A percentile compares a stretch with the other conserved stretches of the same genome.
Evolutionary conservation across 2,329 filamentous ascomycete species (phyloP).

Genomic region (Metarhizium robertsii): DNA sequence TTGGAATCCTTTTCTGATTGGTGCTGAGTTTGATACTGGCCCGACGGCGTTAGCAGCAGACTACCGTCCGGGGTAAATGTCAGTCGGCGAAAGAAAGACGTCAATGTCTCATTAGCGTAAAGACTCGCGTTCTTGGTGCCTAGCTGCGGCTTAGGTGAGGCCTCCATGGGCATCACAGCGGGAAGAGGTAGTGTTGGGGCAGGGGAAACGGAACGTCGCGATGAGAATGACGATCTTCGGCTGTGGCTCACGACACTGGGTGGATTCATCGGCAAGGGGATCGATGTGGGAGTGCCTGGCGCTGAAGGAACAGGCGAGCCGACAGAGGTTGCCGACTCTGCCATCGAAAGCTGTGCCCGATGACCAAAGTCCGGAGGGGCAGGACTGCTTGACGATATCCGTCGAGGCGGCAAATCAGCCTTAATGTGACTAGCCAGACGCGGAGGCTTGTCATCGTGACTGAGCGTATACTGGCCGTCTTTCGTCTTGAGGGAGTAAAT

Average conservation of each 20-base stretch:
- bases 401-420: constrained; percentile 85
- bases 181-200: constrained; percentile 89
- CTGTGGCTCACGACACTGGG: constrained; percentile 83
- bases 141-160: constrained; percentile 70
- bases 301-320: constrained; percentile 85
- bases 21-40: constrained; percentile 82
- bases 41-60: constrained; percentile 85
- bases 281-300: constrained; percentile 84
- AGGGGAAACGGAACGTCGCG: constrained; percentile 80
- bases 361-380: constrained; percentile 74
- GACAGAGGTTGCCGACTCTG: constrained; percentile 43
- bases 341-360: constrained; percentile 52
- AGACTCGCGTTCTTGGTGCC: constrained; percentile 78
- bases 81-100: constrained; percentile 89
- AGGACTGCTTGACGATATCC: constrained; percentile 86
- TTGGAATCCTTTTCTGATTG: constrained; percentile 58
- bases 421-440: constrained; percentile 70
- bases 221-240: constrained; percentile 87
- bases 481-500: constrained; percentile 96
- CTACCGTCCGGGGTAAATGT: constrained; percentile 95
- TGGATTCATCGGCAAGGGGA: constrained; percentile 91
- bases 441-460: constrained; percentile 55
- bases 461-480: constrained; percentile 84
- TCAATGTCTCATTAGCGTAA: constrained; percentile 93
- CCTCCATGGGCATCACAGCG: constrained; percentile 87